phyloP scores from a whole-genome alignment of 176 grass and related monocot genomes.

The Eragrostis curvula region DNA sequence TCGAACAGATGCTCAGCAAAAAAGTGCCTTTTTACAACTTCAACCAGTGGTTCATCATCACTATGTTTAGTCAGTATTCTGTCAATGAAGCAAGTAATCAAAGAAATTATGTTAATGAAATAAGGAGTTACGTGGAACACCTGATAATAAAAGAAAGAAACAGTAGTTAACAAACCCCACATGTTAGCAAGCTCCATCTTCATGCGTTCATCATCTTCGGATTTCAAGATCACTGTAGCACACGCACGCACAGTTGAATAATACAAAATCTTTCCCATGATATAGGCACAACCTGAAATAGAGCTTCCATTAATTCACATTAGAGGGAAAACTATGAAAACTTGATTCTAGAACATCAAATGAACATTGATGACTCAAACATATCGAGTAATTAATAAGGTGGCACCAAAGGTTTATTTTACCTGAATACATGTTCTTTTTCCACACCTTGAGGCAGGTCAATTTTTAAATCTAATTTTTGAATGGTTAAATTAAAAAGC shows the following conservation, averaged over 20 bases:
- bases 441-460: background rate
- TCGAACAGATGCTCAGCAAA: slow-evolving; percentile 75
- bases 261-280: background rate
- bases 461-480: background rate
- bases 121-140: slow-evolving; percentile 28
- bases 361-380: slow-evolving; percentile 1
- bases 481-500: too few relatives aligned
- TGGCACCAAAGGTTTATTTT: slow-evolving; percentile 7
- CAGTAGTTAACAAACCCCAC: slow-evolving; percentile 30
- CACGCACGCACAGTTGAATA: background rate
- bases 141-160: background rate
- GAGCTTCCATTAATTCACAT: slow-evolving; percentile 28
- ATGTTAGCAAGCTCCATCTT: slow-evolving; percentile 55
- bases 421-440: slow-evolving; percentile 1
- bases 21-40: slow-evolving; percentile 60
- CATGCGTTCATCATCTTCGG: slow-evolving; percentile 28
- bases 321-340: slow-evolving; percentile 16
- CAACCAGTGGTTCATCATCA: slow-evolving; percentile 46
- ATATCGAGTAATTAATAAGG: slow-evolving; percentile 22
- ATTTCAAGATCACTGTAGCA: background rate
- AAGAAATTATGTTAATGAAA: slow-evolving; percentile 29
- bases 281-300: slow-evolving; percentile 12
- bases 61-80: slow-evolving; percentile 75
- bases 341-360: background rate
- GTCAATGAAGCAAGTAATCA: slow-evolving; percentile 23